phyloP scores from a whole-genome alignment of 1,284 basidiomycete species.

The Coniferiporia sulphurascens region DNA sequence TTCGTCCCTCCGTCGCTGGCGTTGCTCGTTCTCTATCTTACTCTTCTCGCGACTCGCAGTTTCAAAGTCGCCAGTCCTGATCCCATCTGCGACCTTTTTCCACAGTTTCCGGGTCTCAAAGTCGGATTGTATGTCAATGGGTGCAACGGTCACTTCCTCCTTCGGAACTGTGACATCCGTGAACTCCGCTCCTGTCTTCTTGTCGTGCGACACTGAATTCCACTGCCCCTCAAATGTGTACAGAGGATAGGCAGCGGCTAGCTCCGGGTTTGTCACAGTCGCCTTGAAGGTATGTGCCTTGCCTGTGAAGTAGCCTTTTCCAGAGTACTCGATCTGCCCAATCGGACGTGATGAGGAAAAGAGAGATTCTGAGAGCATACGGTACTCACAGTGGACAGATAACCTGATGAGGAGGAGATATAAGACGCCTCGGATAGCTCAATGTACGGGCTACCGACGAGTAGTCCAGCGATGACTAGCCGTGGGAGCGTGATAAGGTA shows the following conservation, averaged over 20 bases:
- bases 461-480: slow-evolving; percentile 57
- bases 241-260: slow-evolving; percentile 32
- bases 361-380: not conserved
- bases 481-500: slow-evolving; percentile 92
- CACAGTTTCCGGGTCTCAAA: slow-evolving; percentile 88
- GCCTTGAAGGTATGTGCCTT: slow-evolving; percentile 95
- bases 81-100: slow-evolving; percentile 86
- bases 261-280: slow-evolving; percentile 45
- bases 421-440: slow-evolving; percentile 83
- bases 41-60: slow-evolving; percentile 87
- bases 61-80: slow-evolving; percentile 88
- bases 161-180: slow-evolving; percentile 62
- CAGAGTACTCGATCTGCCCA: slow-evolving; percentile 83
- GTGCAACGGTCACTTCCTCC: slow-evolving; percentile 68
- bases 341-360: not conserved
- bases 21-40: slow-evolving; percentile 93
- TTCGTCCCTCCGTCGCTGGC: slow-evolving; percentile 87
- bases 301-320: slow-evolving; percentile 92
- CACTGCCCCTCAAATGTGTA: slow-evolving; percentile 85
- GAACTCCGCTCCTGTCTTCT: slow-evolving; percentile 45
- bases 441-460: slow-evolving; percentile 74
- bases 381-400: slow-evolving; percentile 50
- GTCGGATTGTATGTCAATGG: slow-evolving; percentile 55
- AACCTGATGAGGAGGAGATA: slow-evolving; percentile 80
- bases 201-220: slow-evolving; percentile 67